Base-by-base conservation (phyloP, 495 filamentous ascomycete genomes). In the Arthonia radiata region DNA sequence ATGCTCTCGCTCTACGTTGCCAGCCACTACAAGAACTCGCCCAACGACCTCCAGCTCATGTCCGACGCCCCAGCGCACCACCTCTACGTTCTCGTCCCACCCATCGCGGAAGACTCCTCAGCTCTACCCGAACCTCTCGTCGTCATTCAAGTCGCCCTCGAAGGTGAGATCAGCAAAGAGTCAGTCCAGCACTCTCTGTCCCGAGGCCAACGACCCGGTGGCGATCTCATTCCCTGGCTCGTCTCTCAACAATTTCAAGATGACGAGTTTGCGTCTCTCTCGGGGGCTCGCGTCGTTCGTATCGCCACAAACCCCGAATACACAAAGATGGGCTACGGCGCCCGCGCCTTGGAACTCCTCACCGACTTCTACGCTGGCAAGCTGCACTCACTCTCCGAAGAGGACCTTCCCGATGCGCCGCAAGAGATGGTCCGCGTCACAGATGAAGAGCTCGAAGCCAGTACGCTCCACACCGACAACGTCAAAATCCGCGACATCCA, bases 1-100 rank as follows among this genome's bases (percentile, higher is more conserved):
- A 92, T 94, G 80, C 81, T 99, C 49, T 77, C 81, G 6, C 64
- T 99, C 1, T 94, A 93, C 39, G 86, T 94, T n/a, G 81, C 89
- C 11, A 83, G 75, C 42, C 82, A 93, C 43, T 93, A 99, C 54
- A 94, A 94, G 49, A 99, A 99, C 48, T 80, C 81, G 1, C 89
- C 89, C 3, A 92, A 99, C 39, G 89, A 99, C 41, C 59, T 99
- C 15, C 89, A 94, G 44, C 66, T 99, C 18, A 86, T 99, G 75
- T 82, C 73, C 37, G 89, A 99, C 52, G 86, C 89, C 4, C 89
- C 89, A 7, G 83, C 86, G 0, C 89, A 99, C 42, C 81, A 94
- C 47, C 68, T 99, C 11, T 94, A 80, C 40, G 89, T 93, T 16
- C 68, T 99, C 18, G 78, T 89, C 3, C 76, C 82, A 4, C 83